A percentile compares a stretch with the other conserved stretches of the same genome.
phyloP scores from a whole-genome alignment of 2,329 filamentous ascomycete genomes.

The Penicillium decumbens region DNA sequence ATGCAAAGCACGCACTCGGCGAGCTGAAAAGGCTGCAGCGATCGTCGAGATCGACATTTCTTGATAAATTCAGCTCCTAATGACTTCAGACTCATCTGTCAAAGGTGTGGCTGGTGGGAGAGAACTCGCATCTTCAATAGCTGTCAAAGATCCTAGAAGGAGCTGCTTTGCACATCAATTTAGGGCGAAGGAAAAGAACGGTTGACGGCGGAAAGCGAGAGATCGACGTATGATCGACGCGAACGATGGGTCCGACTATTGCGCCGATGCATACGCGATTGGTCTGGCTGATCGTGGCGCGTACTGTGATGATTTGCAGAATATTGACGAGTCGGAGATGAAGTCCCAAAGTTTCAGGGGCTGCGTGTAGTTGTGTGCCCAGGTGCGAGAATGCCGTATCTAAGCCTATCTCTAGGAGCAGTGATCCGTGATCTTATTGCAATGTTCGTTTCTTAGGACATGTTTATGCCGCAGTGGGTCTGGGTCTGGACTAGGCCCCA shows the following conservation, averaged over 20 bases:
- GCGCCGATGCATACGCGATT: not conserved
- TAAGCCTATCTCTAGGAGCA: too few relatives aligned
- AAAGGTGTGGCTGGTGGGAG: too few relatives aligned
- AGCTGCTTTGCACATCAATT: not conserved
- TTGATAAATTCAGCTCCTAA: not conserved
- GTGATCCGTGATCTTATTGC: too few relatives aligned
- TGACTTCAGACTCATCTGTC: not conserved
- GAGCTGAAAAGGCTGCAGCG: conserved; percentile 2
- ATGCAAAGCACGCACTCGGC: not conserved
- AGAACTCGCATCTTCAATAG: not conserved
- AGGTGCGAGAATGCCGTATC: too few relatives aligned
- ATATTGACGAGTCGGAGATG: too few relatives aligned
- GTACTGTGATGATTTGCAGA: too few relatives aligned
- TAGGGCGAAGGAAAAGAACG: not conserved
- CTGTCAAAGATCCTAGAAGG: not conserved
- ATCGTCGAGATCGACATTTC: conserved; percentile 6
- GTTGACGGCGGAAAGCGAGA: not conserved
- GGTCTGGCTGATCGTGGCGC: not conserved
- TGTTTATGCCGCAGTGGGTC: not conserved
- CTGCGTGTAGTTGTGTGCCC: too few relatives aligned
- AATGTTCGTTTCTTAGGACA: too few relatives aligned
- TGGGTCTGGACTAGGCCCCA: not conserved
- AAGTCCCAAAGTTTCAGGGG: too few relatives aligned
- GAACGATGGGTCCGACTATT: not conserved
- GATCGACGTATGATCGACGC: not conserved